Evolutionary conservation across 345 rosid species (phyloP), one percentile per base, ranked within the genome.

Genomic region (Populus davidiana): DNA sequence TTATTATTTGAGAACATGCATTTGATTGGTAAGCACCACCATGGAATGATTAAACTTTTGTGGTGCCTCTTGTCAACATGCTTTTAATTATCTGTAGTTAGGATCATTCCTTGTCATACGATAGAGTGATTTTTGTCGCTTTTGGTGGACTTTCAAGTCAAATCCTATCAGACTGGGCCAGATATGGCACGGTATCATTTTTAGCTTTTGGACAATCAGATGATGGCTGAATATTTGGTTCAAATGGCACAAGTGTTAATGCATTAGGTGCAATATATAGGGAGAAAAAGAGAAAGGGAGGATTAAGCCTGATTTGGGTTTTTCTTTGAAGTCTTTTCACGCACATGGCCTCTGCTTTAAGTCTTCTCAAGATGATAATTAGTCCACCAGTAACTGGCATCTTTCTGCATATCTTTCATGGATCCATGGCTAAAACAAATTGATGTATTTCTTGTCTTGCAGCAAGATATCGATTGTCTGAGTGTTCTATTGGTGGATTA

Each of bases 301-400:
- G 12, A 33, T 14, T 18, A 39, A 35, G 75, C 52, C 43, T 65
- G 75, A 73, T 76, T 41, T 75, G 79, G 76, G 70, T 74, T 78
- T 74, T 82, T 63, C 77, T 79, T 80, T 62, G 59, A 13, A 59
- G 82, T 81, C 87, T 78, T 84, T 78, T 74, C 78, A 65, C 75
- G 76, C 84, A 78, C 84, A 62, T 74, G 85, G 76, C 49, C 69
- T 56, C 33, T 77, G 74, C 82, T 80, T 81, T 73, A 76, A 65
- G 78, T 83, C 86, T 71, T 81, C 75, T 77, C 75, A 66, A 67
- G 79, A 67, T 75, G 75, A 69, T 43, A 31, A 71, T 75, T 73
- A 6, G 68, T 64, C 63, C 77, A 76, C 25, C 23, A 47, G 35
- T 31, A 72, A 47, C 41, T 74, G 49, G 70, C 77, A 52, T 78